Conservation (phyloP, 306 rosid genomes). For the Ziziphus jujuba region DNA sequence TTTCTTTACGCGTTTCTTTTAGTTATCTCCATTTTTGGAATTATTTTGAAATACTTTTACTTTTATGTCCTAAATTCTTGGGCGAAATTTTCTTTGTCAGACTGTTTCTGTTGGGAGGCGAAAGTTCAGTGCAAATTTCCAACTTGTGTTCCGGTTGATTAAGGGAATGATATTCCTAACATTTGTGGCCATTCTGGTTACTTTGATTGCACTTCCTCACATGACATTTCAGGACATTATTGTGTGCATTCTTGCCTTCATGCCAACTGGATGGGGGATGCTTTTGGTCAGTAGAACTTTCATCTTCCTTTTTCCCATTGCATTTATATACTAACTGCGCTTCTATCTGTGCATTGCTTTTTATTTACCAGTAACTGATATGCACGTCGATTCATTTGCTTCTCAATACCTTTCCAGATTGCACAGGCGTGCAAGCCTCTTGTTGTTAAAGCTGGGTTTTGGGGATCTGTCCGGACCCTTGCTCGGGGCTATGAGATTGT, state of each 20-base stretch:
- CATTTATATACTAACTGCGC: background rate
- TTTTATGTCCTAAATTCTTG: background rate
- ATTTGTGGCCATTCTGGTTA: conserved; percentile 73
- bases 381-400: background rate
- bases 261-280: conserved; percentile 99
- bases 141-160: conserved; percentile 86
- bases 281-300: conserved; percentile 61
- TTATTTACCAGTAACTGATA: background rate
- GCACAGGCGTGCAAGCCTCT: conserved; percentile 85
- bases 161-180: conserved; percentile 90
- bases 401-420: conserved; percentile 45
- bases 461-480: conserved; percentile 83
- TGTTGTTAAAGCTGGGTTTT: conserved; percentile 65
- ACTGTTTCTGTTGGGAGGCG: conserved; percentile 90
- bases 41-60: background rate
- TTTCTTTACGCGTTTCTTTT: too few species aligned
- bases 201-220: conserved; percentile 78
- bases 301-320: background rate
- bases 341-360: too few species aligned
- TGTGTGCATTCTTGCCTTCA: conserved; percentile 96
- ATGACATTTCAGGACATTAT: conserved; percentile 86
- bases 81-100: conserved; percentile 32
- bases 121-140: conserved; percentile 85
- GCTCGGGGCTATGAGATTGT: conserved; percentile 91
- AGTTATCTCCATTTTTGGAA: too few species aligned